Percentiles rank a stretch among this genome's conserved stretches.
Evolutionary conservation across 2,329 filamentous ascomycete species (phyloP).

Genomic region (Pseudodiploospora longispora): DNA sequence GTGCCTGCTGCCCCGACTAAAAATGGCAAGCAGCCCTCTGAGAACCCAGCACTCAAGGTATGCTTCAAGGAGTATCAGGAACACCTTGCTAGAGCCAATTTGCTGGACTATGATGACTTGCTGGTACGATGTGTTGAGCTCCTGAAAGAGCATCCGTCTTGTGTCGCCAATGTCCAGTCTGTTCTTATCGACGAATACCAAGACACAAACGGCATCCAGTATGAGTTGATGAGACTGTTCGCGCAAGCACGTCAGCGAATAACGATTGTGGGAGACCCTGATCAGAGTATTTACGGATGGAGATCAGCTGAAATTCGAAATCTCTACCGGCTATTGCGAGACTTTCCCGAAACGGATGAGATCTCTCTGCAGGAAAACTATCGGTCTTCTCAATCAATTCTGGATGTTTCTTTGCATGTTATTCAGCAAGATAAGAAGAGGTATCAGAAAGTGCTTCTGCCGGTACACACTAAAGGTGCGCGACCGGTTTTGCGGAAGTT

Average conservation of each 20-base stretch:
- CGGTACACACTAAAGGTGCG: constrained; percentile 73
- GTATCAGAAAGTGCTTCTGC: constrained; percentile 70
- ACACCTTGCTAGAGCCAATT: constrained; percentile 64
- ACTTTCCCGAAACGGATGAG: constrained; percentile 71
- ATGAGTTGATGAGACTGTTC: constrained; percentile 85
- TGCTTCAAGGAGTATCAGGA: constrained; percentile 71
- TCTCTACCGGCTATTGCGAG: constrained; percentile 64
- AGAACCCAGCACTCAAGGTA: constrained; percentile 53
- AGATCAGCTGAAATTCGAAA: constrained; percentile 89
- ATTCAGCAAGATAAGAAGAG: constrained; percentile 83
- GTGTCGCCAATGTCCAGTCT: constrained; percentile 81
- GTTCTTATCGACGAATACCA: constrained; percentile 97
- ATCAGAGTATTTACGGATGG: constrained; percentile 97
- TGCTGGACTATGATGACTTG: constrained; percentile 92
- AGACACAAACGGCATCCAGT: constrained; percentile 92
- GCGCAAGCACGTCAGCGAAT: constrained; percentile 67
- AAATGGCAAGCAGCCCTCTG: constrained; percentile 24
- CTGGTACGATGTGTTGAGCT: constrained; percentile 77
- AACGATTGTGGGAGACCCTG: constrained; percentile 91
- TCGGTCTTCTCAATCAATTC: constrained; percentile 77
- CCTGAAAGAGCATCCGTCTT: constrained; percentile 62
- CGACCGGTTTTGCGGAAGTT: constrained; percentile 73
- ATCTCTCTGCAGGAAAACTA: constrained; percentile 92
- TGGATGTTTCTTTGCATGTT: constrained; percentile 70
- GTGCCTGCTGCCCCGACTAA: constrained; percentile 34